Percentiles rank a stretch among this genome's conserved stretches.
Conservation (phyloP, 140 eudicot species). For the Erigeron philadelphicus region DNA sequence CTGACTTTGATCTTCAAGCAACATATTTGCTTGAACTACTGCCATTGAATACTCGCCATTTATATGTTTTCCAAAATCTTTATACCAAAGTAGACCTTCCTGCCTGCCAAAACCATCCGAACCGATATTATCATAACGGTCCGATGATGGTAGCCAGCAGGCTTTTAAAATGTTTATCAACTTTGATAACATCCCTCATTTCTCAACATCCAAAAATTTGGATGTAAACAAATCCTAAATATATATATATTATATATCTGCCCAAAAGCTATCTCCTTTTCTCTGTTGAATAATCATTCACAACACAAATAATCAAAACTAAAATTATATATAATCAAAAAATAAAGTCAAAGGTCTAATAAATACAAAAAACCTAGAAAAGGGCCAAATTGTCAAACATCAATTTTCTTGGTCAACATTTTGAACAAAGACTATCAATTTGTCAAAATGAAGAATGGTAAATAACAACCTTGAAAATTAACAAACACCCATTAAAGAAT, state of each 20-base stretch:
- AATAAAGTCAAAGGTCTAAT: slow-evolving; percentile 6
- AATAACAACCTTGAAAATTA: slow-evolving; percentile 7
- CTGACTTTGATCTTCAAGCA: slow-evolving; percentile 70
- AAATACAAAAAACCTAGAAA: not conserved
- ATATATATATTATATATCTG: not conserved
- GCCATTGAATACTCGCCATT: slow-evolving; percentile 69
- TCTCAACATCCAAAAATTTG: slow-evolving; percentile 42
- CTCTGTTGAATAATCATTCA: slow-evolving; percentile 11
- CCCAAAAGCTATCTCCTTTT: not conserved
- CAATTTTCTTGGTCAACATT: slow-evolving; percentile 28
- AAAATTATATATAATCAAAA: slow-evolving; percentile 10
- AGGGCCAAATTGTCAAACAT: slow-evolving; percentile 27
- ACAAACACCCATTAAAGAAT: slow-evolving; percentile 10
- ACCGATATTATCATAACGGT: slow-evolving; percentile 30
- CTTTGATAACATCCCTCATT: slow-evolving; percentile 72
- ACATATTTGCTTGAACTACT: slow-evolving; percentile 63
- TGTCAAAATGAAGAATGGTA: slow-evolving; percentile 31
- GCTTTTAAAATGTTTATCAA: slow-evolving; percentile 51
- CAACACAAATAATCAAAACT: slow-evolving; percentile 3
- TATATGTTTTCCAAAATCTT: slow-evolving; percentile 49
- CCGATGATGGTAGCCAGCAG: slow-evolving; percentile 50
- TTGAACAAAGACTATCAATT: slow-evolving; percentile 17
- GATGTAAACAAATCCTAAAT: slow-evolving; percentile 31
- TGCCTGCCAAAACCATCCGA: slow-evolving; percentile 48
- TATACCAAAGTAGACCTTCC: slow-evolving; percentile 66